Evolutionary conservation across 148 eudicot species (phyloP), one percentile per base, ranked within the genome.

Genomic region (Silene uniflora): DNA sequence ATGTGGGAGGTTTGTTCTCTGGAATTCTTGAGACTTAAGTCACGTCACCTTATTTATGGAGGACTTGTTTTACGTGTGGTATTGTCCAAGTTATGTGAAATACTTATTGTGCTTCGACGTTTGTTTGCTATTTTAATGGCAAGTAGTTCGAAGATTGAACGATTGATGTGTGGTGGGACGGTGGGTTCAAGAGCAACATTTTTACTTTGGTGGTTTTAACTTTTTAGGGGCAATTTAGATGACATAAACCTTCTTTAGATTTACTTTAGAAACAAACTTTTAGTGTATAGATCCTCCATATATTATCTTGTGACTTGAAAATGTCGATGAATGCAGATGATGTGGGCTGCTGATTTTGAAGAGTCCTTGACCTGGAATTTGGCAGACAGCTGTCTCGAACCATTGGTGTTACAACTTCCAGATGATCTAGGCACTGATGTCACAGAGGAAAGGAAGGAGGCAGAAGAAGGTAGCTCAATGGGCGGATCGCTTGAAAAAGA

Each of bases 271-370:
- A 32, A 3, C 35, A 32, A 32, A 32, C 35, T 32, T 32, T 32
- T 32, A 1, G 61, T 52, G 5, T 76, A 39, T 76, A 39, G 54
- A 44, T 11, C 46, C 25, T 24, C 19, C 22, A 14, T 54, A 25
- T 75, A 18, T 78, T 21, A 73, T 67, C 67, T 60, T 67, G 62
- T 74, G 35, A 22, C 67, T 60, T 66, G 17, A 29, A 55, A 24
- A 32, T 77, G 66, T 54, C 21, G n/a, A 59, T 63, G 18, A 12
- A 46, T 85, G 87, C 91, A 94, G 98, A 95, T 95, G 98, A 95
- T 95, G 89, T 95, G 98, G 98, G 98, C 98, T 73, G 98, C 97
- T 88, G 98, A 95, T 82, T 95, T 95, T 80, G 88, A 95, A 74
- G 91, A 90, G 81, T 86, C 90, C 9, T 24, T 90, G 75, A 82